A percentile compares a stretch with the other conserved stretches of the same genome.
Evolutionary conservation across 2,329 filamentous ascomycete species (phyloP).

Genomic region (Aureobasidium subglaciale): DNA sequence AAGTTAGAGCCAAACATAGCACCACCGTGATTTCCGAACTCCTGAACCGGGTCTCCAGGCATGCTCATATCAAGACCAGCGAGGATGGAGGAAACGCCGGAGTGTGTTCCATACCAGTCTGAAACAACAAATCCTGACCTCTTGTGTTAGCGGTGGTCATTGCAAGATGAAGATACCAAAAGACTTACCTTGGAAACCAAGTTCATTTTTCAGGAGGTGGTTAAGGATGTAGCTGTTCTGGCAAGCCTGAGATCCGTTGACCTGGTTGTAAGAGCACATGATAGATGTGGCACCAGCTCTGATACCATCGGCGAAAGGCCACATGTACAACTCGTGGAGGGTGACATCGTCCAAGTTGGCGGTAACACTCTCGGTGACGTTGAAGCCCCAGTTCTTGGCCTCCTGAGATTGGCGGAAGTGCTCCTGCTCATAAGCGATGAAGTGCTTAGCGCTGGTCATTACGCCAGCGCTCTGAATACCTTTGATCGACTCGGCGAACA

Average conservation of each 20-base stretch:
- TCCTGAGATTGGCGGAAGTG: constrained; percentile 31
- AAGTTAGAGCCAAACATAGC: constrained; percentile 23
- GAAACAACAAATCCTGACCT: constrained; percentile 58
- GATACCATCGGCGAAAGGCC: constrained; percentile 58
- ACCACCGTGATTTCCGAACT: constrained; percentile 20
- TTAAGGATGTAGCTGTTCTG: constrained; percentile 59
- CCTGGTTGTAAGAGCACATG: constrained; percentile 58
- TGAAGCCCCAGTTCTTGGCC: constrained; percentile 30
- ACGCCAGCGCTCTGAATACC: constrained; percentile 37
- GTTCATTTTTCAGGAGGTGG: constrained; percentile 60
- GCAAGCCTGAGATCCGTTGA: constrained; percentile 67
- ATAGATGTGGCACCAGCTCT: constrained; percentile 50
- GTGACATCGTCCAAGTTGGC: constrained; percentile 60
- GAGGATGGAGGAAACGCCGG: constrained; percentile 52
- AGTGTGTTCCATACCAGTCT: constrained; percentile 61
- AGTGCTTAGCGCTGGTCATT: constrained; percentile 43
- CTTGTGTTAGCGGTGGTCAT: too few relatives aligned
- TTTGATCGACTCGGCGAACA: constrained; percentile 33
- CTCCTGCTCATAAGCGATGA: constrained; percentile 57
- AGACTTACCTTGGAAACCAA: constrained; percentile 64
- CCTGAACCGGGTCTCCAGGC: constrained; percentile 42
- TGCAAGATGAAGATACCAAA: too few relatives aligned
- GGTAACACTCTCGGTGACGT: constrained; percentile 47
- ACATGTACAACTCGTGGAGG: constrained; percentile 44
- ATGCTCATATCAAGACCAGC: constrained; percentile 60